A percentile compares a stretch with the other conserved stretches of the same genome.
Evolutionary conservation across 352 stramenopile species (phyloP).

Genomic region (Globisporangium orthogonon): DNA sequence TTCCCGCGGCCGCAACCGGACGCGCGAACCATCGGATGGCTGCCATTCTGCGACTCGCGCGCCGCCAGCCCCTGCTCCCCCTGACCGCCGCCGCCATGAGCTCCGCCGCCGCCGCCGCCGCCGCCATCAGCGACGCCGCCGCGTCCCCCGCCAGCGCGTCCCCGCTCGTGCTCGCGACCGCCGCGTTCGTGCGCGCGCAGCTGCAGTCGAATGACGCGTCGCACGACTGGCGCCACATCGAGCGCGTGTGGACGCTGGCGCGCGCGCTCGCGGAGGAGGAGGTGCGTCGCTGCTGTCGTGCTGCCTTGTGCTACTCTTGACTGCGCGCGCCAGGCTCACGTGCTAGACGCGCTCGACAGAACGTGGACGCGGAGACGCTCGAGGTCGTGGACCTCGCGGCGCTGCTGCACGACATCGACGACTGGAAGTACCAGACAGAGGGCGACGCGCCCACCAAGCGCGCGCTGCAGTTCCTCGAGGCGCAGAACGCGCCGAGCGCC

Average conservation of each 20-base stretch:
- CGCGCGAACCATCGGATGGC: neutral
- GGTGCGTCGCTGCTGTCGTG: slow-evolving; percentile 14
- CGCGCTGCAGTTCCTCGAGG: neutral
- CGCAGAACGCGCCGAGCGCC: slow-evolving; percentile 19
- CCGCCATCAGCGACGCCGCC: slow-evolving; percentile 15
- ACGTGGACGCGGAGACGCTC: slow-evolving; percentile 7
- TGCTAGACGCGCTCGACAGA: too few relatives aligned
- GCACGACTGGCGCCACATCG: slow-evolving; percentile 86
- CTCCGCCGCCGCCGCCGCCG: neutral
- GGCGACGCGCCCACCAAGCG: neutral
- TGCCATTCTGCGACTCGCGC: neutral
- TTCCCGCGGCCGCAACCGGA: too few relatives aligned
- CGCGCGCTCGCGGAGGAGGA: slow-evolving; percentile 69
- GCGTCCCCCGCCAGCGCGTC: slow-evolving; percentile 58
- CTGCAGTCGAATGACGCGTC: slow-evolving; percentile 64
- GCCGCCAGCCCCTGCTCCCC: neutral
- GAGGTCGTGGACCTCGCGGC: slow-evolving; percentile 82
- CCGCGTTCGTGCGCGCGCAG: neutral
- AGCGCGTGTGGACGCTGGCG: slow-evolving; percentile 80
- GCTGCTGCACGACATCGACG: slow-evolving; percentile 88
- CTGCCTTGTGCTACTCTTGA: too few relatives aligned
- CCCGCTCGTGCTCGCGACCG: neutral
- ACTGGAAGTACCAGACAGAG: slow-evolving; percentile 56
- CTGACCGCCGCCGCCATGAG: neutral
- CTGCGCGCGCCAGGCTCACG: too few relatives aligned